Percentiles rank a stretch among this genome's conserved stretches.
Evolutionary conservation across 2,329 filamentous ascomycete genomes (phyloP).

Genomic region (Colletotrichum cuscutae): DNA sequence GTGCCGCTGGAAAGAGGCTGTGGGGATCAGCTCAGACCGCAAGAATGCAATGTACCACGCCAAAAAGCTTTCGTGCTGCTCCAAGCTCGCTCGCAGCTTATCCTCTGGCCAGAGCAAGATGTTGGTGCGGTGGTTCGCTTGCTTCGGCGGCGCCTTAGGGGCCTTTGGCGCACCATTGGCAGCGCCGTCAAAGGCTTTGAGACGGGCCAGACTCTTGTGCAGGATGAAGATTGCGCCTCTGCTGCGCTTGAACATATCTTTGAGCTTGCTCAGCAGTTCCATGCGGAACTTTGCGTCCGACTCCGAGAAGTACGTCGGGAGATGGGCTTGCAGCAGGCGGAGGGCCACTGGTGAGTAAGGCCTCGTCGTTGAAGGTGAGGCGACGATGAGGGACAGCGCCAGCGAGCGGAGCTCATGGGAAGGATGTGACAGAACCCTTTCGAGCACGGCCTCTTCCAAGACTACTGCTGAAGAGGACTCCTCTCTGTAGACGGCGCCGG

Average conservation of each 20-base stretch:
- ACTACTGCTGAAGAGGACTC: constrained; percentile 39
- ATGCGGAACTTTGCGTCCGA: constrained; percentile 88
- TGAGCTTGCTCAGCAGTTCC: constrained; percentile 79
- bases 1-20: constrained; percentile 89
- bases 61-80: constrained; percentile 73
- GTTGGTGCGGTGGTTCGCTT: constrained; percentile 47
- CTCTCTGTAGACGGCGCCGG: constrained; percentile 49
- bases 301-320: constrained; percentile 82
- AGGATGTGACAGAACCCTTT: constrained; percentile 63
- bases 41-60: constrained; percentile 80
- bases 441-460: constrained; percentile 57
- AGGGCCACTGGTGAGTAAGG: constrained; percentile 75
- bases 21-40: constrained; percentile 78
- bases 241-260: constrained; percentile 81
- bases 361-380: constrained; percentile 78
- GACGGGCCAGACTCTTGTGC: constrained; percentile 49
- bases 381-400: constrained; percentile 83
- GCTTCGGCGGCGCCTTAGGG: constrained; percentile 25
- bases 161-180: constrained; percentile 21
- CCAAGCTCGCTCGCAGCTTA: constrained; percentile 51
- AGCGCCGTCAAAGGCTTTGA: constrained; percentile 32
- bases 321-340: constrained; percentile 68
- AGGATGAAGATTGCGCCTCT: constrained; percentile 72
- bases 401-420: constrained; percentile 77
- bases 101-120: constrained; percentile 49